Percentiles rank a stretch among this genome's conserved stretches.
phyloP scores from a whole-genome alignment of 1,284 basidiomycete species.

The Pseudozyma hubeiensis region DNA sequence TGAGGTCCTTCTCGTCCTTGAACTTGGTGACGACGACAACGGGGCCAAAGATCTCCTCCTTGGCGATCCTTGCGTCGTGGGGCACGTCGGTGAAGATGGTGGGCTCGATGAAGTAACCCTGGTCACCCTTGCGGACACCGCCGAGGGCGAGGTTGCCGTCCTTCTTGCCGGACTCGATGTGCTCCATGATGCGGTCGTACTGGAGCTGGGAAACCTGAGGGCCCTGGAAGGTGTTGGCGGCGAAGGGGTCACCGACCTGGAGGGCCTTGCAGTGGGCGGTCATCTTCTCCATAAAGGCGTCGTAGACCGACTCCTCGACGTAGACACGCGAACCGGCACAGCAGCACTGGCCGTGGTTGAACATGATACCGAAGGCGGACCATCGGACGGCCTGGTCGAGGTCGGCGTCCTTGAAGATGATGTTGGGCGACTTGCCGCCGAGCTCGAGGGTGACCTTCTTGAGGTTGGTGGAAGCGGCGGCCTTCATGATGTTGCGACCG shows the following conservation, averaged over 20 bases:
- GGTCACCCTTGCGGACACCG: conserved; percentile 75
- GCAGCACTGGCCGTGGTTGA: conserved; percentile 75
- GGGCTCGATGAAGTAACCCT: conserved; percentile 73
- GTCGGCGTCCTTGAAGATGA: conserved; percentile 77
- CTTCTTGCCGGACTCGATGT: conserved; percentile 85
- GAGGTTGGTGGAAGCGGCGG: conserved; percentile 85
- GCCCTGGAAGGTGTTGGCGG: conserved; percentile 78
- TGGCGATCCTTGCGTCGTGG: conserved; percentile 75
- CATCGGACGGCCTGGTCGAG: conserved; percentile 71
- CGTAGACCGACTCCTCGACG: conserved; percentile 76
- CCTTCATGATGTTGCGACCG: conserved; percentile 79
- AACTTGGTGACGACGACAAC: conserved; percentile 74
- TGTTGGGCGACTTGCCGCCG: conserved; percentile 86
- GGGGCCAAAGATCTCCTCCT: conserved; percentile 82
- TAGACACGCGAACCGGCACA: conserved; percentile 81
- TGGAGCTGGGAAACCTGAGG: conserved; percentile 85
- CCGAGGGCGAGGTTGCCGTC: conserved; percentile 81
- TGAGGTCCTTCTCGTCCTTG: conserved; percentile 74
- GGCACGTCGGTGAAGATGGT: conserved; percentile 76
- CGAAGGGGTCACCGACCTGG: conserved; percentile 85
- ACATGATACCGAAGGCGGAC: conserved; percentile 82
- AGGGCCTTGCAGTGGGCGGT: conserved; percentile 73
- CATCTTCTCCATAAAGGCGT: conserved; percentile 76
- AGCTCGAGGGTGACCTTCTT: conserved; percentile 86
- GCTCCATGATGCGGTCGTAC: conserved; percentile 89